Evolutionary conservation across 192 early-diverging fungal genomes (phyloP), one percentile per base, ranked within the genome.

Genomic region (Coemansia sp.): DNA sequence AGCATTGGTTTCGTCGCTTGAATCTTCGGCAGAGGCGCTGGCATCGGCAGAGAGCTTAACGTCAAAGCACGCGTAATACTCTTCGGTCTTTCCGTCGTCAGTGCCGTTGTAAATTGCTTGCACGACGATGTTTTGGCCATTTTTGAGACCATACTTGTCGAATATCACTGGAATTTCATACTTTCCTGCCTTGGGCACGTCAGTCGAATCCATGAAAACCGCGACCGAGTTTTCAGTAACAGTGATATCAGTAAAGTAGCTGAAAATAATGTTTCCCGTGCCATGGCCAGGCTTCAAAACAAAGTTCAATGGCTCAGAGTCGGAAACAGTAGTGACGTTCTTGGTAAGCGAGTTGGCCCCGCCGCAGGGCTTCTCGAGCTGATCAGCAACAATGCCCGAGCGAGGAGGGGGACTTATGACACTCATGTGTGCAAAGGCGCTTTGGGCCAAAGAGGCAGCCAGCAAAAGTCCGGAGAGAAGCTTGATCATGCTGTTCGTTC

Each of bases 31-130:
- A 32, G 61, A 56, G 21, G 9, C 7, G 55, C 48, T 63, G 41
- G 66, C 58, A 18, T 62, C 58, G 3, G 51, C 71, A 18, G 69
- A 57, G 22, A 82, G 74, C 79, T 76, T 69, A 68, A 82, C 65
- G 32, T 82, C 79, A 45, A 82, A 82, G 74, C 79, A 82, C 12
- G 48, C 79, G 46, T 76, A 76, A 67, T 71, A 82, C 57, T 67
- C 12, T 22, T 73, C 74, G 15, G 67, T 76, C 46, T 65, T 51
- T 64, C 68, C 71, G 0, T 55, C 43, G 40, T 73, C 71, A 13
- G 79, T 82, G 45, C 67, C 74, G 65, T 82, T 82, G 68, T 71
- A 76, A 65, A 82, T 68, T 16, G 79, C 79, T 58, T 82, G 79
- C 8, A 82, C 79, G 10, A 82, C 79, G 36, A 82, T 82, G 22